Evolutionary conservation across 176 grass and related monocot genomes (phyloP), one percentile per base, ranked within the genome.

Genomic region (Carex myosuroides): DNA sequence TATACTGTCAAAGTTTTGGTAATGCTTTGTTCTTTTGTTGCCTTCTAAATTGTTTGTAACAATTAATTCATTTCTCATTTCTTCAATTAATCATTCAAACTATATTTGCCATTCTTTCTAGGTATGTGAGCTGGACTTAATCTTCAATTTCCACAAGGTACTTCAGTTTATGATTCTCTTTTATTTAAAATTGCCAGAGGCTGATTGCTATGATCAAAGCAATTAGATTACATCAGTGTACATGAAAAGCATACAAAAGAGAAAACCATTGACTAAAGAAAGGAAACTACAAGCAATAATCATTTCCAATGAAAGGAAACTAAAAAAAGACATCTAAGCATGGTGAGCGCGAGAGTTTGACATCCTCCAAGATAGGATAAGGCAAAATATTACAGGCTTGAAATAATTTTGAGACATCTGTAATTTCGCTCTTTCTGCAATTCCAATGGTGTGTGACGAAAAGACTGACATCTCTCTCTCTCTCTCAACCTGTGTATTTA

Each of bases 91-190:
- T 26, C 50, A 54, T 37, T 84, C 50, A 13, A 77, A 77, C 21
- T 21, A 24, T 76, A 70, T 18, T 70, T 70, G 2, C 68, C 32
- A 6, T 56, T 77, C 12, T 56, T 8, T 57, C 24, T 84, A 91
- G 93, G 87, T 95, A 22, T 91, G 93, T 76, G 90, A 95, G 83
- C 87, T 92, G 52, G 93, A 92, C 79, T 85, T 92, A 60, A 92
- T 92, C 62, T 92, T 92, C 90, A 95, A 95, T 81, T 95, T 95
- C 62, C 90, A 95, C 42, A 89, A 92, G 93, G 87, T 90, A 67
- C 10, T 20, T 53, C 44, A 75, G 65, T 22, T 54, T 81, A 2
- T 0, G 3, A 24, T 73, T 73, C 12, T 44, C 2, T 8, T 32
- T 33, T 56, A 32, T 16, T 77, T 9, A 77, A 32, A 55, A 77